phyloP scores from a whole-genome alignment of 106 monocot genomes.

The Platanthera guangdongensis region DNA sequence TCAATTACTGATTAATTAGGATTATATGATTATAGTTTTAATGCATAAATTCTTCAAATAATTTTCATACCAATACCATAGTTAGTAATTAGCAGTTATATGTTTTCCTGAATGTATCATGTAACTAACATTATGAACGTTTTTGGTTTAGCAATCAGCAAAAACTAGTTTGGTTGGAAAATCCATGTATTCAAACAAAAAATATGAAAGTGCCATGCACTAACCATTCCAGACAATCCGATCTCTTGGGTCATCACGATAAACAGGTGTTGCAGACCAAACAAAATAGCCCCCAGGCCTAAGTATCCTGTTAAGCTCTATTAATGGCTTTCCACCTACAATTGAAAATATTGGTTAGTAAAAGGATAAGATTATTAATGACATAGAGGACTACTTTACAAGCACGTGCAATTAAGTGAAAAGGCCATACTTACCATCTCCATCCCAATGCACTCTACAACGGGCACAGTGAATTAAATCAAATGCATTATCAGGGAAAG shows the following conservation, averaged over 20 bases:
- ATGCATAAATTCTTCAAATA: background rate
- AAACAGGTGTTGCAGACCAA: constrained; percentile 99
- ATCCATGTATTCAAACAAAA: background rate
- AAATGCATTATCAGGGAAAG: constrained; percentile 79
- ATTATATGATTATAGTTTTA: background rate
- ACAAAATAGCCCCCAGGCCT: constrained; percentile 83
- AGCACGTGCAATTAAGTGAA: background rate
- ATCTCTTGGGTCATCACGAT: constrained; percentile 62
- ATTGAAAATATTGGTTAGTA: constrained; percentile 7
- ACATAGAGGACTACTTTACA: background rate
- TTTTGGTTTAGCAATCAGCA: background rate
- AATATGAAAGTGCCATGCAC: constrained; percentile 12
- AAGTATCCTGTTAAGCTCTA: constrained; percentile 89
- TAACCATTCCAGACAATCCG: constrained; percentile 71
- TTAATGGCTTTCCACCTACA: constrained; percentile 78
- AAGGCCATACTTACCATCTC: constrained; percentile 49
- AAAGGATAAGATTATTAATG: background rate
- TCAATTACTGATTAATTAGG: background rate
- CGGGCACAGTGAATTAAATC: constrained; percentile 86
- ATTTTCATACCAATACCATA: background rate
- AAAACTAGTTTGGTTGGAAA: background rate
- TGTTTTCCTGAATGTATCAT: background rate
- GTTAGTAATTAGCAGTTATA: background rate
- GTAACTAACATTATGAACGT: background rate
- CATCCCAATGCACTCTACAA: constrained; percentile 87